These are phyloP conservation scores for Ceratobasidium sp. DNA, from an alignment of 1,284 basidiomycete genomes.

Conservation along the genomic window DNA sequence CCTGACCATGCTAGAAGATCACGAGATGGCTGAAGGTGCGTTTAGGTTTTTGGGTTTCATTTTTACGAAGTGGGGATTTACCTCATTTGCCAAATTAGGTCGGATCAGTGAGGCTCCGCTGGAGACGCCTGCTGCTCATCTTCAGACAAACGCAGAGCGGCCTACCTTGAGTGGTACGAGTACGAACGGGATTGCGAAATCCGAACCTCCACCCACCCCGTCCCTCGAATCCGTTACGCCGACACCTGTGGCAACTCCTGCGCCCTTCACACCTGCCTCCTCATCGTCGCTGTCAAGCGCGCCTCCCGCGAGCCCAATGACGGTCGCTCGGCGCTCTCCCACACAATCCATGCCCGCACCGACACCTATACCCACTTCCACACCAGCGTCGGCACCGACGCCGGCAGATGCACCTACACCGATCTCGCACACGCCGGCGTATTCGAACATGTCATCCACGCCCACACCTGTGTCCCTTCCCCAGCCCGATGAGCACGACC, in stretches of 20 bases:
- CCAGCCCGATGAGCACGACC: conserved; percentile 4
- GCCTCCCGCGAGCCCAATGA: neutral
- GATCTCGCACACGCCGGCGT: conserved; percentile 43
- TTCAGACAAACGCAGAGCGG: neutral
- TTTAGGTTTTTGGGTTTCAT: conserved; percentile 5
- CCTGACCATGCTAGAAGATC: conserved; percentile 44
- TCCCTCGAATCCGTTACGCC: conserved; percentile 39
- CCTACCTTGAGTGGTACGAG: neutral
- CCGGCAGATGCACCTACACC: conserved; percentile 33
- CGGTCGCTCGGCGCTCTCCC: conserved; percentile 32
- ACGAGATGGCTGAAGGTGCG: conserved; percentile 43
- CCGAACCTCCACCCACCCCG: conserved; percentile 34
- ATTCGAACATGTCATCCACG: conserved; percentile 46
- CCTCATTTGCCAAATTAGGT: conserved; percentile 33
- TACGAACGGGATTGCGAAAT: neutral
- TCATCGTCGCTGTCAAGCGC: conserved; percentile 3
- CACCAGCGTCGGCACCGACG: neutral
- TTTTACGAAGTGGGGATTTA: conserved; percentile 14
- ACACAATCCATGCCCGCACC: conserved; percentile 42
- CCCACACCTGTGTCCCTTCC: conserved; percentile 41
- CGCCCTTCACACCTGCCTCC: neutral
- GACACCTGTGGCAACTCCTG: conserved; percentile 6
- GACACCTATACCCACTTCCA: conserved; percentile 35
- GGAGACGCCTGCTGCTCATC: conserved; percentile 7
- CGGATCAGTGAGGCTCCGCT: conserved; percentile 38